Evolutionary conservation across 495 filamentous ascomycete genomes (phyloP).

Genomic region (Haplographium delicatum): DNA sequence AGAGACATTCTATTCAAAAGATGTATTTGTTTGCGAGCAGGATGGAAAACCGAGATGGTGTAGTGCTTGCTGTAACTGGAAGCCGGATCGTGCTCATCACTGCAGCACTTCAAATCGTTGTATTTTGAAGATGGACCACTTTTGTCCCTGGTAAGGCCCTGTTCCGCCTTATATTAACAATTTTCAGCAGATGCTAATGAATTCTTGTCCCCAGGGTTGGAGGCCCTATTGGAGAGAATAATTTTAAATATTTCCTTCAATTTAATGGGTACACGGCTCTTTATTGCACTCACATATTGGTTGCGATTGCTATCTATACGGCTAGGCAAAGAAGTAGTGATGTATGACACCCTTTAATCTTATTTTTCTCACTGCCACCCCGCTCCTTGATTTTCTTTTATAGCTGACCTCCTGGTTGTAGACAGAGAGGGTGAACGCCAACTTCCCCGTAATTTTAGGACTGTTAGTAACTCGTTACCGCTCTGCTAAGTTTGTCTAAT

Average conservation of each 20-base stretch:
- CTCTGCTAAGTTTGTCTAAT: background rate
- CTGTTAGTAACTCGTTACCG: slow-evolving; percentile 38
- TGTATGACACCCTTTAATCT: background rate
- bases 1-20: slow-evolving; percentile 65
- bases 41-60: slow-evolving; percentile 82
- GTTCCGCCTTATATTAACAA: slow-evolving; percentile 11
- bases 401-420: slow-evolving; percentile 6
- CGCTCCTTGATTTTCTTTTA: no score
- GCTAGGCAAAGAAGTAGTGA: slow-evolving; percentile 17
- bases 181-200: background rate
- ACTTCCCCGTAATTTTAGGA: slow-evolving; percentile 51
- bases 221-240: slow-evolving; percentile 76
- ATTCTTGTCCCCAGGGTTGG: slow-evolving; percentile 57
- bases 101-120: slow-evolving; percentile 76
- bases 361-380: no score
- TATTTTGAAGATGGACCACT: slow-evolving; percentile 87
- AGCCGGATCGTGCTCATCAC: slow-evolving; percentile 80
- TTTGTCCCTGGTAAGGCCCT: slow-evolving; percentile 69
- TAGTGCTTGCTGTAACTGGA: slow-evolving; percentile 71
- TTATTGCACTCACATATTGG: slow-evolving; percentile 60
- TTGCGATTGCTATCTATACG: slow-evolving; percentile 52
- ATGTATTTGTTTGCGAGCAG: slow-evolving; percentile 74
- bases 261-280: slow-evolving; percentile 67
- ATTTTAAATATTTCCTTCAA: slow-evolving; percentile 86
- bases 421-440: slow-evolving; percentile 19